Evolutionary conservation across 192 early-diverging fungal genomes (phyloP), one percentile per base, ranked within the genome.

Genomic region (Mortierella hygrophila): DNA sequence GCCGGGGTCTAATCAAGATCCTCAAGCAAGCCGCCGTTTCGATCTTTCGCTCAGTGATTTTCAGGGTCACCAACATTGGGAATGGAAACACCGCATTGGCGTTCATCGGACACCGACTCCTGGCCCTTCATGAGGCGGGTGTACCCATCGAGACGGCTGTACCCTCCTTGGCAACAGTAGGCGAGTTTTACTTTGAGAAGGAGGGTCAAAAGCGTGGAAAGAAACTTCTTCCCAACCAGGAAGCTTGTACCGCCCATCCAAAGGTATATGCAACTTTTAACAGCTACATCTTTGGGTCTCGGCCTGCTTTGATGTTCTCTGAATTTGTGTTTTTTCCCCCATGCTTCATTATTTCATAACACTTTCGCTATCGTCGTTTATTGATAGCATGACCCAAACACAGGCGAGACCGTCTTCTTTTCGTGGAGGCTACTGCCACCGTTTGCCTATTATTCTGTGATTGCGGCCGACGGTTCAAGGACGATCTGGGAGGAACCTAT

Each of bases 401-500:
- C 83, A 3, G 78, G 78, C 54, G 83, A 85, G 47, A 44, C 76
- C 44, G 76, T 85, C 21, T 85, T 85, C 54, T 85, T 80, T 52
- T 68, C 78, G 8, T 85, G 72, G 71, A 55, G 72, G 16, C 11
- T 52, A 0, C 11, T 38, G 0, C 35, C 68, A 20, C 83, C 83
- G 0, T 79, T 71, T 72, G 68, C 55, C 15, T 47, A 76, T 9
- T 85, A 85, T 37, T 85, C 83, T 13, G 83, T 85, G 5, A 37
- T 85, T 21, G 65, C 83, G 3, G 72, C 78, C 20, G 78, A 77
- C 6, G 78, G 78, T 0, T 76, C 69, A 47, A 52, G 69, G n/a
- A 10, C 65, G 10, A 75, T 85, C 0, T 85, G 83, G 83, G 74
- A 85, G 46, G 78, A 85, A n/a, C 77, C 83, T 18, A 85, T 85